These are phyloP conservation scores for Astrephomene gubernaculifera DNA, from an alignment of 139 green algal genomes.

Conservation along the genomic window DNA sequence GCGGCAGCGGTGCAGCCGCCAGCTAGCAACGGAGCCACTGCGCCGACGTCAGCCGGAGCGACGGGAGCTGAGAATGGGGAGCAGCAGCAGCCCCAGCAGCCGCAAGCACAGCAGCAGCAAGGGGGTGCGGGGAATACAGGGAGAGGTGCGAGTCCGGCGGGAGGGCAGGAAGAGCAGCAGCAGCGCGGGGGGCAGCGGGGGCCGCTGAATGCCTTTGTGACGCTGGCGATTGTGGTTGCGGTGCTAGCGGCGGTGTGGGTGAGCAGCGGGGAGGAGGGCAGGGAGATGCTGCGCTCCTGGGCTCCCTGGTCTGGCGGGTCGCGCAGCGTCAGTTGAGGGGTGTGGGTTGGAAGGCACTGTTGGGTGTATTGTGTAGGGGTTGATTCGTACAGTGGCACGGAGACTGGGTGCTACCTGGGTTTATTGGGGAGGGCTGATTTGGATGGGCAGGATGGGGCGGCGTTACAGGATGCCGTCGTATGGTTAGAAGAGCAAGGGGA, in stretches of 20 bases:
- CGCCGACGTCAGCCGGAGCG: neutral
- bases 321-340: conserved; percentile 10
- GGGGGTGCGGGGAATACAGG: neutral
- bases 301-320: neutral
- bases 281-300: conserved; percentile 6
- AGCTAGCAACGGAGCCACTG: neutral
- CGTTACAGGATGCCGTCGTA: too few species aligned
- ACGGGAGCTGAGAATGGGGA: neutral
- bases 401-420: too few species aligned
- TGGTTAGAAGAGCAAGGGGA: too few species aligned
- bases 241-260: conserved; percentile 55
- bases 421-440: too few species aligned
- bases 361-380: too few species aligned
- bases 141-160: neutral
- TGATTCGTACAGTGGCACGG: too few species aligned
- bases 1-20: conserved; percentile 21
- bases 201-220: conserved; percentile 30
- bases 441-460: too few species aligned
- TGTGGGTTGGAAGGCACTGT: too few species aligned
- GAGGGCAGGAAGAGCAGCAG: neutral
- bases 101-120: conserved; percentile 30
- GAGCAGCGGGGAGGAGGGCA: neutral
- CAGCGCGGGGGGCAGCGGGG: neutral
- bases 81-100: conserved; percentile 4
- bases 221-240: conserved; percentile 50